These are phyloP conservation scores for Chlamydomonas incerta DNA, from an alignment of 139 green algal species.

Conservation along the genomic window DNA sequence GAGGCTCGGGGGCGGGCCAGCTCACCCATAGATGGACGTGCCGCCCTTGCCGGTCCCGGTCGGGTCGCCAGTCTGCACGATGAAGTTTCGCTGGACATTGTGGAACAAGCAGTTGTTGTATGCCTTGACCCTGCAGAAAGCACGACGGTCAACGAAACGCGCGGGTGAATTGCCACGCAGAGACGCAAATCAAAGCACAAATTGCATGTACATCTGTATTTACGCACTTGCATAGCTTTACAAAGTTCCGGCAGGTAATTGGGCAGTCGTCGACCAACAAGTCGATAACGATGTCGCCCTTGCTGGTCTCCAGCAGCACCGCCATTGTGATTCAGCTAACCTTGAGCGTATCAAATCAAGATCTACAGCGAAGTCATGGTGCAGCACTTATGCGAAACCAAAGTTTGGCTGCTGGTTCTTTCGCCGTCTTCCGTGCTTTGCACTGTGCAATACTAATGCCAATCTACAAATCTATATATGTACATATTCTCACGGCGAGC, in stretches of 20 bases:
- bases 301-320: conserved; percentile 95
- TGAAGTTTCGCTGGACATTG: conserved; percentile 91
- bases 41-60: conserved; percentile 91
- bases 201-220: neutral
- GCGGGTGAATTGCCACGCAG: too few relatives aligned
- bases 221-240: conserved; percentile 94
- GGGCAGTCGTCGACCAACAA: conserved; percentile 89
- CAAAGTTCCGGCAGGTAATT: conserved; percentile 88
- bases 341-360: too few relatives aligned
- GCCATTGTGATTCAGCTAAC: conserved; percentile 71
- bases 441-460: too few relatives aligned
- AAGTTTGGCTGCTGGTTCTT: too few relatives aligned
- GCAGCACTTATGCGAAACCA: too few relatives aligned
- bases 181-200: neutral
- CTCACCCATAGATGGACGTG: conserved; percentile 86
- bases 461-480: too few relatives aligned
- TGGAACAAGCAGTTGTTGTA: conserved; percentile 95
- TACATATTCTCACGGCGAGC: too few relatives aligned
- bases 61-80: conserved; percentile 91
- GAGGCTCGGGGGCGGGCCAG: too few relatives aligned
- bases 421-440: too few relatives aligned
- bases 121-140: conserved; percentile 85
- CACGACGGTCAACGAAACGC: neutral
- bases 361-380: too few relatives aligned
- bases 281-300: conserved; percentile 96